These are phyloP conservation scores for Dittrichia graveolens DNA, from an alignment of 129 eudicot species.

Conservation along the genomic window DNA sequence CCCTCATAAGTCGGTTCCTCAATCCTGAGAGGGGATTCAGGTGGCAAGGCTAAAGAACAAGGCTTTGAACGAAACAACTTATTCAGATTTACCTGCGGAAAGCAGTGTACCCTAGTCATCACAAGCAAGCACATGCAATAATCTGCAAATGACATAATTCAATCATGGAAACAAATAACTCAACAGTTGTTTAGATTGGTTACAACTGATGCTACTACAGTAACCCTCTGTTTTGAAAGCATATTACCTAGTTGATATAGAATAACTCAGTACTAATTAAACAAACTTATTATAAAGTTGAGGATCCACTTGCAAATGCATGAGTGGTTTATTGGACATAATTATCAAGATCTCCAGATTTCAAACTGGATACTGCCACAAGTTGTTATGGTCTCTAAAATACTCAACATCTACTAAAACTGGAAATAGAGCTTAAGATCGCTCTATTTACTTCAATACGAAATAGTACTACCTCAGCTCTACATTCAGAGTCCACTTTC, in stretches of 20 bases:
- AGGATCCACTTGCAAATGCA: not conserved
- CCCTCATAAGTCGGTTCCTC: slow-evolving; percentile 69
- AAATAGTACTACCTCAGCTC: too few species aligned
- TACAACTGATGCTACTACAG: not conserved
- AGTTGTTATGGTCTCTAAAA: not conserved
- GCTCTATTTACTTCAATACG: too few species aligned
- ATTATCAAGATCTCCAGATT: slow-evolving; percentile 1
- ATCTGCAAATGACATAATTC: not conserved
- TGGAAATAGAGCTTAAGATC: too few species aligned
- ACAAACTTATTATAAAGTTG: not conserved
- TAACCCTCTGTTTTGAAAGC: not conserved
- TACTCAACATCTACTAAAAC: too few species aligned
- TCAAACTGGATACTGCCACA: not conserved
- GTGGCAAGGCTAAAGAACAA: slow-evolving; percentile 46
- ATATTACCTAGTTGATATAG: not conserved
- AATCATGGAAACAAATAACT: not conserved
- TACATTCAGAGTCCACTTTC: too few species aligned
- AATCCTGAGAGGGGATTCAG: slow-evolving; percentile 39
- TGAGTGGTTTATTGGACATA: not conserved
- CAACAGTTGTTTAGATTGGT: not conserved
- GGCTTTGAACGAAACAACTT: slow-evolving; percentile 40
- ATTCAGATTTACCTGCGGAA: slow-evolving; percentile 38
- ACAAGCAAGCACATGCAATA: slow-evolving; percentile 15
- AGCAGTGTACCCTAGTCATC: slow-evolving; percentile 18
- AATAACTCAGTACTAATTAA: too few species aligned